Evolutionary conservation across 129 eudicot genomes (phyloP).

Genomic region (Apium graveolens): DNA sequence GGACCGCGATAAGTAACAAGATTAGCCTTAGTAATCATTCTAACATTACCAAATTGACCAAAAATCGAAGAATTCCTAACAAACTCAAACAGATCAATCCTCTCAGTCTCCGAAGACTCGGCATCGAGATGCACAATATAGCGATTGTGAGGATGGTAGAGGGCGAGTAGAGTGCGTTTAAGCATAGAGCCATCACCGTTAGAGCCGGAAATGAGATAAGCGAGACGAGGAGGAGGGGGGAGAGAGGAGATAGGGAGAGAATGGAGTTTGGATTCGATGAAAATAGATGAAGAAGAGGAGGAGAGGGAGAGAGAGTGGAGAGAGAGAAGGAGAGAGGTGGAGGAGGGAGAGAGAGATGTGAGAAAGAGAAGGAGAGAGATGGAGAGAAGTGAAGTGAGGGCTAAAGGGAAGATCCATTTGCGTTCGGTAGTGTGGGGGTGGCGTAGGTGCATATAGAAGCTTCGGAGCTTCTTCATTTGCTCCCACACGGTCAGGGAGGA

Average conservation of each 20-base stretch:
- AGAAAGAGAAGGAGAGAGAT: slow-evolving; percentile 32
- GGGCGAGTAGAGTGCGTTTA: slow-evolving; percentile 50
- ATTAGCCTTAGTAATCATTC: slow-evolving; percentile 74
- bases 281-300: slow-evolving; percentile 35
- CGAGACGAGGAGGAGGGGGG: slow-evolving; percentile 74
- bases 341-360: slow-evolving; percentile 30
- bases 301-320: slow-evolving; percentile 12
- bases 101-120: slow-evolving; percentile 50
- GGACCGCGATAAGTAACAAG: slow-evolving; percentile 85
- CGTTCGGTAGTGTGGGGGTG: slow-evolving; percentile 33
- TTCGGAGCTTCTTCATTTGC: slow-evolving; percentile 43
- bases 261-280: slow-evolving; percentile 64
- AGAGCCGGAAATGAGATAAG: slow-evolving; percentile 84
- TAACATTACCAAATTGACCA: slow-evolving; percentile 50
- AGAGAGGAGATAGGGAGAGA: slow-evolving; percentile 32
- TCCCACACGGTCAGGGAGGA: too few species aligned
- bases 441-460: slow-evolving; percentile 30
- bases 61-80: slow-evolving; percentile 33
- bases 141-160: slow-evolving; percentile 69
- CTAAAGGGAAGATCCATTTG: slow-evolving; percentile 57
- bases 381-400: slow-evolving; percentile 29
- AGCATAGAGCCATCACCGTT: slow-evolving; percentile 59
- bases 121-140: slow-evolving; percentile 76
- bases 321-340: slow-evolving; percentile 13
- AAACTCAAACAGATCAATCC: slow-evolving; percentile 42